Evolutionary conservation across 495 filamentous ascomycete genomes (phyloP), one percentile per base, ranked within the genome.

Genomic region (Annulohypoxylon bovei): DNA sequence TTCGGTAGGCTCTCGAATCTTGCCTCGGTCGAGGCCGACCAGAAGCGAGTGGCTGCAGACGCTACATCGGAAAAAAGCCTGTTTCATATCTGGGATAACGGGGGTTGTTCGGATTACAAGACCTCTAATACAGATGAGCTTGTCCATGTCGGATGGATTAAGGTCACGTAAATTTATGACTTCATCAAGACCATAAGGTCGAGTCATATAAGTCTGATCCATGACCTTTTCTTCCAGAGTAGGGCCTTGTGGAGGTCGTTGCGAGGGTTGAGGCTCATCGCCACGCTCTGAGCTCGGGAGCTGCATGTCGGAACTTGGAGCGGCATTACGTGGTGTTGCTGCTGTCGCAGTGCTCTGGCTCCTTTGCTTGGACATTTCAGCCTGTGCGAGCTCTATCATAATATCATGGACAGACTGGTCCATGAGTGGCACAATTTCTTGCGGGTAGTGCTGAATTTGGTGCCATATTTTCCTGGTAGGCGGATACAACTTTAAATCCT

Each of bases 41-140:
- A 91, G 91, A 33, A 96, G 88, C 5, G 92, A 94, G 79, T 97
- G 94, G 65, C 93, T 92, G 77, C 95, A 99, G 35, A 92, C 88
- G 68, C 92, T 90, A 79, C 95, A 99, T 70, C 92, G 89, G 88
- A 99, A 99, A 82, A 97, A 98, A 0, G 93, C 93, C 35, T 82
- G 76, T 73, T 96, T 97, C 96, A 98, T 98, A 74, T 99, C 95
- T 2, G 95, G 95, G 67, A 99, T 98, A 62, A 98, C 90, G 4
- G 95, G 93, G 1, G 96, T 98, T 14, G 97, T 91, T 20, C 95
- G 91, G 74, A 99, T 99, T 46, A 98, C 95, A 40, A 99, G 85
- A 55, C 95, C 95, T 80, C 98, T 99, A 80, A 99, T 91, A 75
- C 90, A 93, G 67, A 99, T 88, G 64, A 99, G 86, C 80, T 97